These are phyloP conservation scores for Hyphochytrium catenoides DNA, from an alignment of 352 stramenopile species.

Conservation along the genomic window DNA sequence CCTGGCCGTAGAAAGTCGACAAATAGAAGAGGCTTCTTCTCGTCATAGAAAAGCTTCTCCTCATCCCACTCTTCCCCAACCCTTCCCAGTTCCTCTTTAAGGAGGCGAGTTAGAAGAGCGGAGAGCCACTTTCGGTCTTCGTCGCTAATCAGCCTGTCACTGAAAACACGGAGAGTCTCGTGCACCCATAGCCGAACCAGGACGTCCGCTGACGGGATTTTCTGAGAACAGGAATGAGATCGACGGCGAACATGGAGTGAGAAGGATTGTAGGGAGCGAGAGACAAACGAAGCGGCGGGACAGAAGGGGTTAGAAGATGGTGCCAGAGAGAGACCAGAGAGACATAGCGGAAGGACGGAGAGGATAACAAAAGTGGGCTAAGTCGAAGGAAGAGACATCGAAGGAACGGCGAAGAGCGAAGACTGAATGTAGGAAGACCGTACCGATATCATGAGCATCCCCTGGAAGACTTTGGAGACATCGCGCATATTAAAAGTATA, in stretches of 20 bases:
- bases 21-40: slow-evolving; percentile 61
- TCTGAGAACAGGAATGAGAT: no score
- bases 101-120: slow-evolving; percentile 49
- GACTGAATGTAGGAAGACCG: slow-evolving; percentile 1
- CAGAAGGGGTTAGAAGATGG: no score
- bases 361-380: no score
- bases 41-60: slow-evolving; percentile 64
- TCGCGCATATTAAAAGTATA: slow-evolving; percentile 90
- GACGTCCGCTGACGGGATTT: slow-evolving; percentile 45
- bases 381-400: no score
- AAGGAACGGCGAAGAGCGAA: no score
- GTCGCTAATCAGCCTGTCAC: slow-evolving; percentile 68
- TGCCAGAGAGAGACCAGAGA: not conserved
- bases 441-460: slow-evolving; percentile 74
- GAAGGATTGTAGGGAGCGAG: no score
- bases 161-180: slow-evolving; percentile 71
- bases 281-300: no score
- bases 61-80: slow-evolving; percentile 42
- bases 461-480: slow-evolving; percentile 86
- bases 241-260: no score
- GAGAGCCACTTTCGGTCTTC: slow-evolving; percentile 73
- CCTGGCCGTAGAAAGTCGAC: slow-evolving; percentile 72
- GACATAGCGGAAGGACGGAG: no score
- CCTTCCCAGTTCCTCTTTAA: slow-evolving; percentile 35
- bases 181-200: slow-evolving; percentile 77